phyloP scores from a whole-genome alignment of 306 rosid genomes.

The Dalbergia oliveri region DNA sequence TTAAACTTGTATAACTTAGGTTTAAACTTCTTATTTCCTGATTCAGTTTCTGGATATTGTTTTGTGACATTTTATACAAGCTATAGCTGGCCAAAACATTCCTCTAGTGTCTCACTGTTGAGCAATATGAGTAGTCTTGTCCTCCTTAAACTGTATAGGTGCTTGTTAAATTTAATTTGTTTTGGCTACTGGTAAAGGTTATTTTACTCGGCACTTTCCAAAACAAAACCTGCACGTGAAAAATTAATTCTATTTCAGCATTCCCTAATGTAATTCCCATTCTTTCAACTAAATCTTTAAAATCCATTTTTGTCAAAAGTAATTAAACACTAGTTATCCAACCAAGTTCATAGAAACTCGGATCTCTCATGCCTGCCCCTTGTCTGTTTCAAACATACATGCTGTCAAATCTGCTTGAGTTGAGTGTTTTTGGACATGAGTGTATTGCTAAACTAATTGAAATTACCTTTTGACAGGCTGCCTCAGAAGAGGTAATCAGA shows the following conservation, averaged over 20 bases:
- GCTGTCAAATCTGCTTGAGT: conserved; percentile 18
- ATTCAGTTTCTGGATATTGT: conserved; percentile 10
- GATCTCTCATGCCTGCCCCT: neutral
- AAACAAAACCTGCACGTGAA: conserved; percentile 6
- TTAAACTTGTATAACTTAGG: conserved; percentile 28
- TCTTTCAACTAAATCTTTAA: conserved; percentile 16
- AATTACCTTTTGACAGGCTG: conserved; percentile 45
- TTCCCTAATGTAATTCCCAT: neutral
- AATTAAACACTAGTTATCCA: neutral
- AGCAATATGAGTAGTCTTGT: neutral
- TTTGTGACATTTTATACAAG: conserved; percentile 26
- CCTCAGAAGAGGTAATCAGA: conserved; percentile 47
- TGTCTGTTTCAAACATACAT: neutral
- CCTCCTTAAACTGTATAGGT: neutral
- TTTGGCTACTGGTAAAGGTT: neutral
- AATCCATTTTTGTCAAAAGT: neutral
- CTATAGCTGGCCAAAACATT: conserved; percentile 14
- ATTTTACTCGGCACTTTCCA: neutral
- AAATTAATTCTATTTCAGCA: neutral
- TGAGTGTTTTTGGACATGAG: conserved; percentile 28
- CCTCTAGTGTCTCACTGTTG: neutral
- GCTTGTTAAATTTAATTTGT: neutral
- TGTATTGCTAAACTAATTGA: conserved; percentile 31
- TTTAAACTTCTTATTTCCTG: conserved; percentile 24
- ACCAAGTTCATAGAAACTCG: conserved; percentile 15